Percentiles rank a stretch among this genome's conserved stretches.
These are phyloP conservation scores for Elaeis oleifera DNA, from an alignment of 202 grass and related monocot genomes.

Conservation along the genomic window DNA sequence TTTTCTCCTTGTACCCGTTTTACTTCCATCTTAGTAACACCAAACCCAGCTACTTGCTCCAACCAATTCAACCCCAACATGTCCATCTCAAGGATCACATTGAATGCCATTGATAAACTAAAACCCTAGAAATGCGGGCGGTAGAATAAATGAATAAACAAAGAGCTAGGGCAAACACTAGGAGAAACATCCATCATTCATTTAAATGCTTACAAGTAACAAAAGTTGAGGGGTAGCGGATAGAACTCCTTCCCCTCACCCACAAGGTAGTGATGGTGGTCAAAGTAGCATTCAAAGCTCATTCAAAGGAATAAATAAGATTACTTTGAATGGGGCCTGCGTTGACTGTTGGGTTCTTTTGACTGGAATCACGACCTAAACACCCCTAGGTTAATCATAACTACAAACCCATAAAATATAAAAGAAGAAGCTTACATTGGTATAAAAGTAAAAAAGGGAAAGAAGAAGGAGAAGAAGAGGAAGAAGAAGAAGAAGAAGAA, in stretches of 20 bases:
- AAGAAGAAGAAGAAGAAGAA: too few relatives aligned
- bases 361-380: not conserved
- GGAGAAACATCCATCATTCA: not conserved
- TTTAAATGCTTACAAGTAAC: not conserved
- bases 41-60: not conserved
- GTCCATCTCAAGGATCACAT: not conserved
- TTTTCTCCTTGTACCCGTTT: not conserved
- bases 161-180: not conserved
- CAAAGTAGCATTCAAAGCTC: slow-evolving; percentile 1
- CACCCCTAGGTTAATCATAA: not conserved
- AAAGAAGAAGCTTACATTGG: not conserved
- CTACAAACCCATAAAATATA: not conserved
- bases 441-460: not conserved
- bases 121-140: not conserved
- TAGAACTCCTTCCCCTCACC: not conserved
- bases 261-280: not conserved
- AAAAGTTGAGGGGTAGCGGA: not conserved
- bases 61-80: not conserved
- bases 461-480: too few relatives aligned
- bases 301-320: slow-evolving; percentile 3
- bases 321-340: slow-evolving; percentile 1
- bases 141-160: not conserved
- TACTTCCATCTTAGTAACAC: not conserved
- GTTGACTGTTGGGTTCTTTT: slow-evolving; percentile 1
- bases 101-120: slow-evolving; percentile 3